phyloP scores from a whole-genome alignment of 1,284 basidiomycete species.

The Erythrobasidium hasegawianum region DNA sequence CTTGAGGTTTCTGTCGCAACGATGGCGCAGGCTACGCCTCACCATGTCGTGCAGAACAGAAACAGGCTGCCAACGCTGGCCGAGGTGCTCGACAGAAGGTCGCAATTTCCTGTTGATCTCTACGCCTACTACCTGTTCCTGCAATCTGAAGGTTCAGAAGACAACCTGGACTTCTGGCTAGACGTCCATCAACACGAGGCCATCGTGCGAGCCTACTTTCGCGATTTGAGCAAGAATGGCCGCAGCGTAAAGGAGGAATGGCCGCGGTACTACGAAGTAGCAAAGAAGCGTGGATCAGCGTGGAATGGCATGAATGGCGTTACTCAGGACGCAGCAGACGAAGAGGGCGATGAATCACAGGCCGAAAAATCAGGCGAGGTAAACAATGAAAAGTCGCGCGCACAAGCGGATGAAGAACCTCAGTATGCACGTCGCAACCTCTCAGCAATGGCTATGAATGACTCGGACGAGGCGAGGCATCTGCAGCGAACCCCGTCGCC shows the following conservation, averaged over 20 bases:
- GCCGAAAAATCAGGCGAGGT: background rate
- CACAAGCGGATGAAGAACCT: background rate
- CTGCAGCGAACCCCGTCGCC: conserved; percentile 41
- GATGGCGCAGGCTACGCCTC: too few relatives aligned
- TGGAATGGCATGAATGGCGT: conserved; percentile 86
- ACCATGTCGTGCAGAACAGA: background rate
- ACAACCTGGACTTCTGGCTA: conserved; percentile 96
- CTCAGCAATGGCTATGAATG: background rate
- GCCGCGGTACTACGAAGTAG: conserved; percentile 94
- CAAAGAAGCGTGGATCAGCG: conserved; percentile 76
- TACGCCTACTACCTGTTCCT: conserved; percentile 65
- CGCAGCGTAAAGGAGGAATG: conserved; percentile 88
- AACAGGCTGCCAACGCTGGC: conserved; percentile 36
- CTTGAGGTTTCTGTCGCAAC: too few relatives aligned
- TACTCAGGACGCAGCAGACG: conserved; percentile 28
- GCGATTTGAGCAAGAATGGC: conserved; percentile 91
- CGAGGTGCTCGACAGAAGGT: conserved; percentile 34
- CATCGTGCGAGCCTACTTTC: conserved; percentile 95
- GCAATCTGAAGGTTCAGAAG: conserved; percentile 86
- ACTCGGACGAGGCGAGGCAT: conserved; percentile 21
- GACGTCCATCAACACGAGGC: conserved; percentile 99
- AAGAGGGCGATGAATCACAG: conserved; percentile 18
- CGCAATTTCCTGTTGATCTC: conserved; percentile 34
- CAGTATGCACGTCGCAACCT: conserved; percentile 3
- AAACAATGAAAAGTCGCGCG: background rate